Base-by-base conservation (phyloP, 2,329 filamentous ascomycete genomes). In the Colletotrichum zoysiae region DNA sequence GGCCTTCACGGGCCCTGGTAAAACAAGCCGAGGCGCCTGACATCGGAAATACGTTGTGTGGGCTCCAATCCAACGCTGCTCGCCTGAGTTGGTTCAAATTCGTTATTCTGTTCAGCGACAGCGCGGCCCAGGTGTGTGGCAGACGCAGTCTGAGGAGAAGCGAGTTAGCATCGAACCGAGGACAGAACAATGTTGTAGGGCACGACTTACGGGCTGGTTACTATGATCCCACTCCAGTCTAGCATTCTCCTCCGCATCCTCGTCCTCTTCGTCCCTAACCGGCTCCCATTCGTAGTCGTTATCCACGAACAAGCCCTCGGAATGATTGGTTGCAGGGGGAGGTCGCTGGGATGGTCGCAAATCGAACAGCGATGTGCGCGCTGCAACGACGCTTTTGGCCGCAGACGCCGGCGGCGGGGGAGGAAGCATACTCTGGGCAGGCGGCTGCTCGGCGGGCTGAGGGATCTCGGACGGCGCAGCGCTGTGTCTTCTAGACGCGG, bases 251-350 rank as follows among this genome's bases (percentile, higher is more conserved):
- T 91, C 90, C 8, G 89, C 88, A 16, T 91, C 87, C 40, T 91
- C 89, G 30, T 88, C 90, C 64, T 89, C 83, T 20, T 82, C 81
- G 4, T 86, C 85, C 38, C 88, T 87, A 2, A 92, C 85, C 2
- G 93, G 92, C 74, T 94, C 91, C 93, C 93, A 95, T 66, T 85
- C 83, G 56, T 87, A 85, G 73, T 94, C 92, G 33, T 94, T 91
- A 40, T 93, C 90, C n/a, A 95, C 86, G 76, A 95, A 95, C 6
- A 95, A 83, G 62, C 90, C 91, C 65, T 94, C 90, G 0, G 90
- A 87, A 70, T 90, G 86, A 58, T 89, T 83, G 33, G 88, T 90
- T 18, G 89, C 84, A 18, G 87, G 85, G 20, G 88, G 86, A 3
- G 86, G 86, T 42, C 84, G 82, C 67, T 88, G 87, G 2, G 86